phyloP scores from a whole-genome alignment of 2,329 filamentous ascomycete genomes.

The Hypoxylon sp. region DNA sequence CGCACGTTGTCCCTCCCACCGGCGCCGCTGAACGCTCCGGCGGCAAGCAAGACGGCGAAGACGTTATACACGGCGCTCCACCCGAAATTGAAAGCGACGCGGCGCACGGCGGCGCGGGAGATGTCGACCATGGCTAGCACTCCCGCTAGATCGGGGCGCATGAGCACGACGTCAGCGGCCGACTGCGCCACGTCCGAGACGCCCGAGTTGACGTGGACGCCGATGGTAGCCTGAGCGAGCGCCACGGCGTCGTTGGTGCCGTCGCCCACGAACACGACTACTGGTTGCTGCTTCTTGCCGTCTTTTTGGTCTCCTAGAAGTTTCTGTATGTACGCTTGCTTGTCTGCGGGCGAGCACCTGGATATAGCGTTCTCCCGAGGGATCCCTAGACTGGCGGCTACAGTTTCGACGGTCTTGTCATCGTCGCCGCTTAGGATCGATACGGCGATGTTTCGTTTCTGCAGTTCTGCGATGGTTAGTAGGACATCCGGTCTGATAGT shows the following conservation, averaged over 20 bases:
- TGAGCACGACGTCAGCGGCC: slow-evolving; percentile 78
- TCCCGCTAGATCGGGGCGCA: slow-evolving; percentile 68
- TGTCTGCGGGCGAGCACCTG: slow-evolving; percentile 62
- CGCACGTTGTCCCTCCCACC: slow-evolving; percentile 48
- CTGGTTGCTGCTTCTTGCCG: slow-evolving; percentile 17
- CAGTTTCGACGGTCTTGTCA: slow-evolving; percentile 61
- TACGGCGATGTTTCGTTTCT: slow-evolving; percentile 58
- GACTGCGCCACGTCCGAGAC: slow-evolving; percentile 73
- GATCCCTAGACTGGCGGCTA: slow-evolving; percentile 61
- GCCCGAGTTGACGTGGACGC: slow-evolving; percentile 74
- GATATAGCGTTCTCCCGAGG: slow-evolving; percentile 57
- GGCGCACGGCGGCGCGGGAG: slow-evolving; percentile 59
- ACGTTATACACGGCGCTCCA: slow-evolving; percentile 81
- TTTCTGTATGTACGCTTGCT: slow-evolving; percentile 60
- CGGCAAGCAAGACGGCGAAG: slow-evolving; percentile 75
- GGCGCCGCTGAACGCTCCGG: slow-evolving; percentile 73
- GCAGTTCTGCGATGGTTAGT: slow-evolving; percentile 56
- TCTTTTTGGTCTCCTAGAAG: slow-evolving; percentile 52
- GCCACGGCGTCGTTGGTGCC: slow-evolving; percentile 85
- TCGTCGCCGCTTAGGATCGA: slow-evolving; percentile 69
- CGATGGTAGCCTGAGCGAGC: slow-evolving; percentile 78
- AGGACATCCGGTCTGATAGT: slow-evolving; percentile 61
- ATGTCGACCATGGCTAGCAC: slow-evolving; percentile 72
- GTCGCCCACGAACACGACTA: slow-evolving; percentile 80
- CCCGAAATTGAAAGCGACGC: slow-evolving; percentile 77